phyloP scores from a whole-genome alignment of 371 early-diverging fungal species.

The Mucor racemosus region DNA sequence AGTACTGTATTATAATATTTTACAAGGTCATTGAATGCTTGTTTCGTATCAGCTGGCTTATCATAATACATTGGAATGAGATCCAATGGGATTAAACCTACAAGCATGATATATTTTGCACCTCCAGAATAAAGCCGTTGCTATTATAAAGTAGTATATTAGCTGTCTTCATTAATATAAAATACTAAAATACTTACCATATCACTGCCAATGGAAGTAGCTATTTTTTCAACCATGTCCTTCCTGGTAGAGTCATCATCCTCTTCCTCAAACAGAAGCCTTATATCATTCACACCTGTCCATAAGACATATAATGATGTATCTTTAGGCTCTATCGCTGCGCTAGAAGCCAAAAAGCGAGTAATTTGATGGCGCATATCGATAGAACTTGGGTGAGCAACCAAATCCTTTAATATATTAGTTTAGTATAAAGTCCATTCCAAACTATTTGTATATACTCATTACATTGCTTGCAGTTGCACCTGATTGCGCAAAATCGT shows the following conservation, averaged over 20 bases:
- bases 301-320: conserved; percentile 14
- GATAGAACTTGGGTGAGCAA: not conserved
- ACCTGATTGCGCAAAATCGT: conserved; percentile 26
- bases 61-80: conserved; percentile 13
- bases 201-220: not conserved
- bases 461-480: conserved; percentile 25
- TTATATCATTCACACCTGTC: conserved; percentile 27
- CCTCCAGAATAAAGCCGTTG: not conserved
- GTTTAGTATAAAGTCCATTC: not conserved
- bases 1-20: conserved; percentile 16
- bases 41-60: not conserved
- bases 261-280: conserved; percentile 8
- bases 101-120: conserved; percentile 13
- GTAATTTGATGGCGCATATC: not conserved
- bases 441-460: not conserved
- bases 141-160: not conserved
- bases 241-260: not conserved
- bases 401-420: conserved; percentile 2
- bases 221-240: not conserved
- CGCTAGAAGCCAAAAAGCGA: not conserved
- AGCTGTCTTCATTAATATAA: not conserved
- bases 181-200: conserved; percentile 2
- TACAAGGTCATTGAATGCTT: conserved; percentile 1
- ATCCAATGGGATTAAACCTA: conserved; percentile 20
- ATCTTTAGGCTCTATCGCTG: not conserved